A percentile compares a stretch with the other conserved stretches of the same genome.
phyloP scores from a whole-genome alignment of 2,329 filamentous ascomycete genomes.

The Venturia oleaginea region DNA sequence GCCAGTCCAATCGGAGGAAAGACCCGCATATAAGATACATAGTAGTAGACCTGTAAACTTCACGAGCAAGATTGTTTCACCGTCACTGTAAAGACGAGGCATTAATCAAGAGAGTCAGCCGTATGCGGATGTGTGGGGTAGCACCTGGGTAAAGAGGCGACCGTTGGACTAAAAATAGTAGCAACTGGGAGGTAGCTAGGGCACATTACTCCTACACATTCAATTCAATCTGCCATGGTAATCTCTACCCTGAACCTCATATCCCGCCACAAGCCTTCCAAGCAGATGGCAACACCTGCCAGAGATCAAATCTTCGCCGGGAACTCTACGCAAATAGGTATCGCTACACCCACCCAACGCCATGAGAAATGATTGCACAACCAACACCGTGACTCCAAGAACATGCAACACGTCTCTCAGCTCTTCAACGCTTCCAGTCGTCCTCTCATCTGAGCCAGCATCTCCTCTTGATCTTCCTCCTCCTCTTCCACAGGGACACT shows the following conservation, averaged over 20 bases:
- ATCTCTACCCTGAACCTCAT: too few species aligned
- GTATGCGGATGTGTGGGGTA: not conserved
- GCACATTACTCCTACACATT: too few species aligned
- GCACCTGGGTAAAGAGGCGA: too few species aligned
- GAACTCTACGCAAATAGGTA: not conserved
- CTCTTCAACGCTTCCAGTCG: slow-evolving; percentile 85
- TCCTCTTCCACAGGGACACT: slow-evolving; percentile 58
- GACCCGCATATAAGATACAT: not conserved
- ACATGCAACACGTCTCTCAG: slow-evolving; percentile 36
- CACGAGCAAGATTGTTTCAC: not conserved
- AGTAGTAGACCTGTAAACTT: not conserved
- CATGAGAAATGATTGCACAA: not conserved
- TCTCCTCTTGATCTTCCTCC: slow-evolving; percentile 79
- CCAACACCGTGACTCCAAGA: not conserved
- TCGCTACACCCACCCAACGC: not conserved
- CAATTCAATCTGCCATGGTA: too few species aligned
- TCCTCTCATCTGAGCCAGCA: slow-evolving; percentile 90
- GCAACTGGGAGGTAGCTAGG: too few species aligned
- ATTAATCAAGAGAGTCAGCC: too few species aligned
- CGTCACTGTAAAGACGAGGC: not conserved
- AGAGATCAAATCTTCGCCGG: not conserved
- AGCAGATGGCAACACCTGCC: too few species aligned
- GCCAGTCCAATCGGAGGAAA: slow-evolving; percentile 1
- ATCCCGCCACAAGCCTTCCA: too few species aligned
- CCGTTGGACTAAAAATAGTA: not conserved